Percentiles rank a stretch among this genome's conserved stretches.
Evolutionary conservation across 768 basidiomycete genomes (phyloP).

Genomic region (Boletus fagicola): DNA sequence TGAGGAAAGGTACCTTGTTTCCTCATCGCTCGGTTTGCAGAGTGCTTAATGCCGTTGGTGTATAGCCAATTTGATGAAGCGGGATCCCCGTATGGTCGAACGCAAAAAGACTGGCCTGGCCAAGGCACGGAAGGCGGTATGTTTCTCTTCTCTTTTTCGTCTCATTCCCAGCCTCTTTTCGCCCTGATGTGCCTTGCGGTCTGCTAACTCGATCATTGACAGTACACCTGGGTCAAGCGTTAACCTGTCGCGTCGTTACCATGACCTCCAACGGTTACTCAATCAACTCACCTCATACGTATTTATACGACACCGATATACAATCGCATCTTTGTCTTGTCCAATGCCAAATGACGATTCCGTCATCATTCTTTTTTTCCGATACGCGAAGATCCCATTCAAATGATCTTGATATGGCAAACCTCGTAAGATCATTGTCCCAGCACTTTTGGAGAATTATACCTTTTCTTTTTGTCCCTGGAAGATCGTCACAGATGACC

Average conservation of each 20-base stretch:
- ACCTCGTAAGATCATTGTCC: background rate
- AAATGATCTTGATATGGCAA: background rate
- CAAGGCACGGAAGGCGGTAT: conserved; percentile 89
- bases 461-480: no score
- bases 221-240: conserved; percentile 98
- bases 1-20: conserved; percentile 61
- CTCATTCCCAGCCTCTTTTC: background rate
- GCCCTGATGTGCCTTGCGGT: background rate
- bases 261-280: background rate
- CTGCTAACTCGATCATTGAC: conserved; percentile 15
- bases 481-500: no score
- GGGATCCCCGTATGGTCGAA: conserved; percentile 98
- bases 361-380: no score
- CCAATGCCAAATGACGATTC: background rate
- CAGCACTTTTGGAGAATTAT: background rate
- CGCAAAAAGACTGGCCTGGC: conserved; percentile 93
- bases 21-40: background rate
- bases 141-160: conserved; percentile 36
- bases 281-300: background rate
- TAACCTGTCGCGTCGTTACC: conserved; percentile 35
- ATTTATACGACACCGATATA: background rate
- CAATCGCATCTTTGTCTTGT: background rate
- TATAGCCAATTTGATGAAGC: conserved; percentile 77
- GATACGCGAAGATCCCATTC: no score
- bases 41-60: background rate